A percentile compares a stretch with the other conserved stretches of the same genome.
Evolutionary conservation across 2,329 filamentous ascomycete species (phyloP).

Genomic region (Thermothelomyces thermophilus): DNA sequence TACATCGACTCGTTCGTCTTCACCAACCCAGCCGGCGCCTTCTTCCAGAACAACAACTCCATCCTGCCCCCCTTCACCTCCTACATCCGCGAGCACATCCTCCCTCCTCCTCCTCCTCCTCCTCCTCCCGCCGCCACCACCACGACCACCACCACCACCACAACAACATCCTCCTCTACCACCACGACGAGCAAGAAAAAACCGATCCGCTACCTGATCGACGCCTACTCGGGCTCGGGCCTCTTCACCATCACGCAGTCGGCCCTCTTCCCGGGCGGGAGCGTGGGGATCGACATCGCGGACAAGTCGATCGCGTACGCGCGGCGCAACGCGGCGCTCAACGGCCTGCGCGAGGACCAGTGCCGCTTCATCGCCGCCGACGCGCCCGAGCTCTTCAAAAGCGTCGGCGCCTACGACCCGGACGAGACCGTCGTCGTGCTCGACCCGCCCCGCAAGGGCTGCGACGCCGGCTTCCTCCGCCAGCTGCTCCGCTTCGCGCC

Average conservation of each 20-base stretch:
- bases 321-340: constrained; percentile 68
- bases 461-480: constrained; percentile 73
- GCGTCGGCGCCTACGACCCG: constrained; percentile 59
- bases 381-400: constrained; percentile 73
- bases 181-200: constrained; percentile 30
- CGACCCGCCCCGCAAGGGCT: constrained; percentile 94
- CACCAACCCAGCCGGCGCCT: constrained; percentile 84
- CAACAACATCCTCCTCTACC: too few species aligned
- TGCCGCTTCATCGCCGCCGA: constrained; percentile 87
- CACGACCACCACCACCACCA: too few species aligned
- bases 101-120: too few species aligned
- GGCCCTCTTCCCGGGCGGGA: constrained; percentile 70
- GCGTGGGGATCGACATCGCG: constrained; percentile 86
- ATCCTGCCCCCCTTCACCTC: constrained; percentile 82
- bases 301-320: constrained; percentile 71
- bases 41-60: constrained; percentile 99
- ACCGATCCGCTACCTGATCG: constrained; percentile 78
- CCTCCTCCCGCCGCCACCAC: too few species aligned
- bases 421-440: constrained; percentile 89
- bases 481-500: constrained; percentile 78
- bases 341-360: constrained; percentile 59
- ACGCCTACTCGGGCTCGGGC: constrained; percentile 94
- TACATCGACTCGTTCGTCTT: constrained; percentile 82
- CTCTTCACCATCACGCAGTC: constrained; percentile 95
- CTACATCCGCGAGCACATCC: constrained; percentile 76